Evolutionary conservation across 106 monocot species (phyloP).

Genomic region (Dioscorea zingiberensis): DNA sequence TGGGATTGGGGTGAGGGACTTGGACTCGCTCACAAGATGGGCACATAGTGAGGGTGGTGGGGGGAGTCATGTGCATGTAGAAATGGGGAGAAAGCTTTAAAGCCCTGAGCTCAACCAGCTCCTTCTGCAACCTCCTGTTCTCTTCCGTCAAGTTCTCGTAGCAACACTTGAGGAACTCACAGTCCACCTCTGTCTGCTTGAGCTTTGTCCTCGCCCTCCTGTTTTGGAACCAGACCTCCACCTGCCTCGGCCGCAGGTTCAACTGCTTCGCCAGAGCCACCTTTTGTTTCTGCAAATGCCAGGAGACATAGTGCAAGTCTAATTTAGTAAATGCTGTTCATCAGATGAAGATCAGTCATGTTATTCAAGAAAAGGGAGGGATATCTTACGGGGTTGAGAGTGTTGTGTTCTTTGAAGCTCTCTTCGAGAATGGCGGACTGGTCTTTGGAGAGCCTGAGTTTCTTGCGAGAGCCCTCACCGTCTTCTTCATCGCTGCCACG

Average conservation of each 20-base stretch:
- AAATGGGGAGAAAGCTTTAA: slow-evolving; percentile 87
- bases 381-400: slow-evolving; percentile 63
- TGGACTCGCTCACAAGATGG: slow-evolving; percentile 87
- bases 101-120: slow-evolving; percentile 80
- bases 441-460: slow-evolving; percentile 69
- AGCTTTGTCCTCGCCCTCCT: slow-evolving; percentile 86
- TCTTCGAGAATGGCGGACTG: slow-evolving; percentile 72
- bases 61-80: slow-evolving; percentile 91
- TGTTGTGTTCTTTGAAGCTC: slow-evolving; percentile 79
- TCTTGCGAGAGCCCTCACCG: slow-evolving; percentile 60
- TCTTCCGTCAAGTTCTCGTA: slow-evolving; percentile 94
- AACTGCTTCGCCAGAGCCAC: slow-evolving; percentile 62
- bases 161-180: slow-evolving; percentile 86
- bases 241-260: slow-evolving; percentile 64
- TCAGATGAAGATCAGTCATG: too few species aligned
- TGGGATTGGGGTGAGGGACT: slow-evolving; percentile 13
- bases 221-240: slow-evolving; percentile 94
- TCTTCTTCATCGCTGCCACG: slow-evolving; percentile 46
- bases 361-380: neutral
- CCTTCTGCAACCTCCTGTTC: slow-evolving; percentile 86
- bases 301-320: too few species aligned
- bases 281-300: slow-evolving; percentile 86
- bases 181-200: slow-evolving; percentile 98
- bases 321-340: too few species aligned
- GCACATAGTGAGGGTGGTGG: slow-evolving; percentile 97